Percentiles rank a stretch among this genome's conserved stretches.
phyloP scores from a whole-genome alignment of 2,329 filamentous ascomycete genomes.

The Cyclaneusma minus region DNA sequence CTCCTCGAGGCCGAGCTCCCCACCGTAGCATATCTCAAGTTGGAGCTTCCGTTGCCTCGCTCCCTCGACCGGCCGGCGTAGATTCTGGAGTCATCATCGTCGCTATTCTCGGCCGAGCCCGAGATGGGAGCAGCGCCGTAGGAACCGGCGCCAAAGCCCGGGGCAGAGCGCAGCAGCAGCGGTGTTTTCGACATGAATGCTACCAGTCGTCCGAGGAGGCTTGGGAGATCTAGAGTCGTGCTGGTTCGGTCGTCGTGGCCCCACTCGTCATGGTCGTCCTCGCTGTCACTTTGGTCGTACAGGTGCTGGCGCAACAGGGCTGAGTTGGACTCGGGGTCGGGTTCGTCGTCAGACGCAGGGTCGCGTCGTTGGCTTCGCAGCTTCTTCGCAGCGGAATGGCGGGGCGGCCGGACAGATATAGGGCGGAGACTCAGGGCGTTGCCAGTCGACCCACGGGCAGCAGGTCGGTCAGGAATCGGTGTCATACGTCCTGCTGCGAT shows the following conservation, averaged over 20 bases:
- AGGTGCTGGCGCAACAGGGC: conserved; percentile 13
- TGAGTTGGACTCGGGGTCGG: conserved; percentile 14
- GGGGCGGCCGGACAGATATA: too few species aligned
- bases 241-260: conserved; percentile 6
- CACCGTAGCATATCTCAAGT: conserved; percentile 13
- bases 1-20: conserved; percentile 7
- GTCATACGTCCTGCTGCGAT: too few species aligned
- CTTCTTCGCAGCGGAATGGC: too few species aligned
- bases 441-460: too few species aligned
- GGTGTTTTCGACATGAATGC: conserved; percentile 30
- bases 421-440: too few species aligned
- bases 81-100: conserved; percentile 16
- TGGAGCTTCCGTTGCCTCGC: conserved; percentile 12
- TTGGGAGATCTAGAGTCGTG: conserved; percentile 5
- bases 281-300: conserved; percentile 5
- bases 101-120: conserved; percentile 20
- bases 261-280: conserved; percentile 5
- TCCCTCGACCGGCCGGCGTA: conserved; percentile 9
- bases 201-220: conserved; percentile 9
- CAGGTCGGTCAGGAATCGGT: too few species aligned
- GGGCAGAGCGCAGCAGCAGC: conserved; percentile 42
- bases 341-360: conserved; percentile 9
- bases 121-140: conserved; percentile 40
- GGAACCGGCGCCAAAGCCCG: conserved; percentile 42
- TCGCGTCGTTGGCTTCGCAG: neutral